Evolutionary conservation across 2,329 filamentous ascomycete species (phyloP), one percentile per base, ranked within the genome.

Genomic region (Sphaerulina vaccinii): DNA sequence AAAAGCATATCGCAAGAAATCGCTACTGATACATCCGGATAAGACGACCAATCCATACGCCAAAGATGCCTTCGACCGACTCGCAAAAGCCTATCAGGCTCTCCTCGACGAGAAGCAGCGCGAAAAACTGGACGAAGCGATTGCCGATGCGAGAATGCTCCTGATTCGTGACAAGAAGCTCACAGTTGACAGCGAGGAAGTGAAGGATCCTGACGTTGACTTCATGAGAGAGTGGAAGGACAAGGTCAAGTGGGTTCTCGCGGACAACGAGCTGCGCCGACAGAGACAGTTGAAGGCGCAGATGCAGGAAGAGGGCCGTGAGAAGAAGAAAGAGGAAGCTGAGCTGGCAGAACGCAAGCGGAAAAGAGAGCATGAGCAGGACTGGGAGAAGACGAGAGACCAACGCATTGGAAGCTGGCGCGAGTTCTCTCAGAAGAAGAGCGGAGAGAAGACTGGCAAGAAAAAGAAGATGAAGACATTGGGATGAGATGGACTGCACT

Each of bases 21-120:
- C 93, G n/a, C 85, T 99, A 51, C 84, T 99, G 42, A 97, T 99
- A 76, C 93, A 99, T 76, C 93, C 93, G 5, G 93, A 99, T 77
- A 99, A 99, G 73, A 96, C 93, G 51, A 85, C 85, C 66, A 97
- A 99, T 68, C 86, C 90, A 0, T 82, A 79, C 42, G 93, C 93
- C 0, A 92, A 93, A 3, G 93, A 97, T 65, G 93, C 93, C 60
- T 99, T 99, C 68, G 93, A 99, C 73, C 85, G 92, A 8, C 81
- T 99, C 22, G 96, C 96, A 67, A 96, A 97, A 73, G 93, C 93
- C 0, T 90, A 97, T 68, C 87, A 85, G 2, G 83, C 89, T 63
- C 82, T 99, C 3, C 86, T 95, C 76, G 93, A 99, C 71, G 92
- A 97, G 76, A 96, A 96, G 74, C 82, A 89, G 68, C 90, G 93